These are phyloP conservation scores for Lyophyllum decastes DNA, from an alignment of 768 basidiomycete species.

Conservation along the genomic window DNA sequence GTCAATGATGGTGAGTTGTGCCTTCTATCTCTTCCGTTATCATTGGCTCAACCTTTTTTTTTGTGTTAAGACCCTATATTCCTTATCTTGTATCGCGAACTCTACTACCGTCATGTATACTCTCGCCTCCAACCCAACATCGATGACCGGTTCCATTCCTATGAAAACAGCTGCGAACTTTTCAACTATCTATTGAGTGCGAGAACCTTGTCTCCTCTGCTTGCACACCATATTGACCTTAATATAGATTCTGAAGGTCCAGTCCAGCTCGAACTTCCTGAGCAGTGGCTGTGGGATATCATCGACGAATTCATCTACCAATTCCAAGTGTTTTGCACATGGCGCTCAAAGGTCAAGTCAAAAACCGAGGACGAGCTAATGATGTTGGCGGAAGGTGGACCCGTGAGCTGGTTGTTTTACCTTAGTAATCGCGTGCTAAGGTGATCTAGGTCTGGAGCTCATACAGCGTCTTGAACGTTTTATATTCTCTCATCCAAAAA, in stretches of 20 bases:
- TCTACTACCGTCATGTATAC: conserved; percentile 95
- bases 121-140: conserved; percentile 93
- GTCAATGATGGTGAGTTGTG: conserved; percentile 79
- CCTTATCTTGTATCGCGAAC: conserved; percentile 93
- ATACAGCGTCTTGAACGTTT: conserved; percentile 96
- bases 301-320: conserved; percentile 98
- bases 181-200: conserved; percentile 96
- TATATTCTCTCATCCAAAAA: conserved; percentile 98
- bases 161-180: conserved; percentile 96
- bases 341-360: conserved; percentile 79
- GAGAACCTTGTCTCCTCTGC: conserved; percentile 25
- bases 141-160: conserved; percentile 97
- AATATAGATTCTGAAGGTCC: conserved; percentile 87
- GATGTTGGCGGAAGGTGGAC: conserved; percentile 75
- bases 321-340: conserved; percentile 94
- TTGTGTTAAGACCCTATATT: conserved; percentile 93
- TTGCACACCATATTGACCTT: background rate
- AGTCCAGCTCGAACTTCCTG: conserved; percentile 89
- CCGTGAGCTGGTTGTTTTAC: conserved; percentile 37
- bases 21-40: background rate
- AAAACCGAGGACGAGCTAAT: conserved; percentile 90
- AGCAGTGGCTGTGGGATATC: conserved; percentile 99
- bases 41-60: background rate
- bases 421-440: background rate
- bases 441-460: conserved; percentile 85